These are phyloP conservation scores for Leccinellum albellum DNA, from an alignment of 768 basidiomycete species.

Conservation along the genomic window DNA sequence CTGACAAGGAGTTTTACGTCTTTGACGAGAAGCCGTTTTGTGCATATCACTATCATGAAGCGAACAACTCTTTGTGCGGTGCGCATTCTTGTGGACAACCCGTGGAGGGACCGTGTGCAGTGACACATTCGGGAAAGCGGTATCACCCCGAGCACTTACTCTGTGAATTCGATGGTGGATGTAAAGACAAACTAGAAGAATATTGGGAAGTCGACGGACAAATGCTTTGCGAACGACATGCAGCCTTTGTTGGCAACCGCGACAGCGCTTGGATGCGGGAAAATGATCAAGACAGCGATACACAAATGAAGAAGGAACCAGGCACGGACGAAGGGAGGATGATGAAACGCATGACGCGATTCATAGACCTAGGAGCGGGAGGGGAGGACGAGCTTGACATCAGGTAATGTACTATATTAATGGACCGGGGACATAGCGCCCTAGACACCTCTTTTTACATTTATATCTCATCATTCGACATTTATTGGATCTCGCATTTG, in stretches of 20 bases:
- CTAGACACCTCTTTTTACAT: conserved; percentile 7
- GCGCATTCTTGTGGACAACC: conserved; percentile 76
- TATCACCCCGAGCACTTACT: conserved; percentile 88
- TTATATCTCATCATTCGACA: conserved; percentile 17
- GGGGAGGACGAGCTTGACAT: conserved; percentile 29
- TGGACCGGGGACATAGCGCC: conserved; percentile 15
- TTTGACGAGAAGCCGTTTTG: conserved; percentile 88
- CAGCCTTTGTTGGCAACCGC: conserved; percentile 31
- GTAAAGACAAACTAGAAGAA: conserved; percentile 62
- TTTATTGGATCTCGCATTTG: conserved; percentile 15
- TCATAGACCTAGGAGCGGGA: conserved; percentile 60
- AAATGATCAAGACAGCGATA: conserved; percentile 8
- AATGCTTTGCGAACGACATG: conserved; percentile 87
- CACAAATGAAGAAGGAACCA: conserved; percentile 8
- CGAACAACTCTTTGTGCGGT: conserved; percentile 85
- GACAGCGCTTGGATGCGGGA: conserved; percentile 20
- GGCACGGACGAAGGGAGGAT: conserved; percentile 45
- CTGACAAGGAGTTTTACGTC: conserved; percentile 89
- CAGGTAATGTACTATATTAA: conserved; percentile 27
- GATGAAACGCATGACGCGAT: conserved; percentile 74
- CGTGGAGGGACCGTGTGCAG: conserved; percentile 90
- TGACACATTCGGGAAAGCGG: conserved; percentile 74
- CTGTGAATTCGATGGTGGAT: conserved; percentile 64
- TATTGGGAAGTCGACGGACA: conserved; percentile 88
- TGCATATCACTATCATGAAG: conserved; percentile 89